Base-by-base conservation (phyloP, 805 yeast species). In the Candida arabinofermentans region DNA sequence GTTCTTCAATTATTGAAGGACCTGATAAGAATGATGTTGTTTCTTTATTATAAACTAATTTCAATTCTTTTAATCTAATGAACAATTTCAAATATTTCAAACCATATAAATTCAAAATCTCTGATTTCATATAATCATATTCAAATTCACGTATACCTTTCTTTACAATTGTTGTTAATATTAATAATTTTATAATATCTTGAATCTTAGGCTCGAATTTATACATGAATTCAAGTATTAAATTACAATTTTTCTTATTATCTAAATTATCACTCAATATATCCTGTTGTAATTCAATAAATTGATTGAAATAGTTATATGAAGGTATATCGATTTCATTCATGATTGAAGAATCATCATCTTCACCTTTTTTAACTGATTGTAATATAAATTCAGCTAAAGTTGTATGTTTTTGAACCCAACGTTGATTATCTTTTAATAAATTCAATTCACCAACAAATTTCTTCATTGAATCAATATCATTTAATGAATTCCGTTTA, bases 141-240 rank as follows among this genome's bases (percentile, higher is more conserved):
- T 87, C 95, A 42, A 71, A 75, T 33, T 77, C 83, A 36, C 75
- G 70, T 14, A 90, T 59, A 0, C 97, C 96, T 39, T 76, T 78
- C 45, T 81, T 77, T 10, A 80, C 74, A 5, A 83, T 62, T 2
- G 86, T 74, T 1, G 85, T 72, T 17, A 88, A 51, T 6, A 81
- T 67, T 2, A 83, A 45, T 3, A 83, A 57, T 36, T 82, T 70
- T 18, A 86, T 42, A 0, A 84, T 64, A 27, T 73, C 70, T 0
- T 62, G 54, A 0, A 69, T 49, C 1, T 68, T 51, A 3, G 72
- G 62, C 44, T 66, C 69, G 13, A 63, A 66, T 18, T 70, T 69
- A 42, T 71, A 71, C 36, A 83, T 66, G 30, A 86, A 66, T 14
- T 75, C 75, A 22, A 72, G 61, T 3, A 81, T 65, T 38, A 64